Evolutionary conservation across 108 stramenopile genomes (phyloP).

Genomic region (Discostella pseudostelligera): DNA sequence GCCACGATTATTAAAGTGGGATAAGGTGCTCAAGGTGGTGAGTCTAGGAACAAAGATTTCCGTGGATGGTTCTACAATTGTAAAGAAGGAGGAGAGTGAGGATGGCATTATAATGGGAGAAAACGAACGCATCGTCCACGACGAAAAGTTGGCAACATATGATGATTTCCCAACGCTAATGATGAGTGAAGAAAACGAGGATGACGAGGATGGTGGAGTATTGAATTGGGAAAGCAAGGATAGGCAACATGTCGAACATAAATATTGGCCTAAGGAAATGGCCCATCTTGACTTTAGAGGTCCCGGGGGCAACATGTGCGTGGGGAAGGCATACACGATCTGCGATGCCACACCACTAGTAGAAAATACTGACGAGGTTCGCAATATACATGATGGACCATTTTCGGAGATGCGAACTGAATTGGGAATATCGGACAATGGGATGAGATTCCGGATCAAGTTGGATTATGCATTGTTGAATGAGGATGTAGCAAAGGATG

Average conservation of each 20-base stretch:
- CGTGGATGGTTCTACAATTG: slow-evolving; percentile 25
- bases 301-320: slow-evolving; percentile 83
- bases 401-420: slow-evolving; percentile 74
- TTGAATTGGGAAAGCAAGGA: slow-evolving; percentile 44
- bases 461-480: slow-evolving; percentile 65
- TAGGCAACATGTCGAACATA: slow-evolving; percentile 29
- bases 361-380: slow-evolving; percentile 1
- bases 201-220: slow-evolving; percentile 30
- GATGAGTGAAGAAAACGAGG: slow-evolving; percentile 15
- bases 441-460: slow-evolving; percentile 78
- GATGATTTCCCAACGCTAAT: slow-evolving; percentile 41
- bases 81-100: slow-evolving; percentile 15
- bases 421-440: slow-evolving; percentile 63
- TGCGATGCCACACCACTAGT: slow-evolving; percentile 55
- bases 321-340: slow-evolving; percentile 80
- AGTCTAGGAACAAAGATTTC: slow-evolving; percentile 52
- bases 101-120: slow-evolving; percentile 35
- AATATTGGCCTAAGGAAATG: slow-evolving; percentile 63
- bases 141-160: slow-evolving; percentile 54
- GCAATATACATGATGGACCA: slow-evolving; percentile 60
- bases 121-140: slow-evolving; percentile 62
- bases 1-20: slow-evolving; percentile 52
- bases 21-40: slow-evolving; percentile 58
- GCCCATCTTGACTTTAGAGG: slow-evolving; percentile 76
- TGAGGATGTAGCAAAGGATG: slow-evolving; percentile 13